These are phyloP conservation scores for Schwanniomyces pseudopolymorphus DNA, from an alignment of 805 yeast genomes.

Conservation along the genomic window DNA sequence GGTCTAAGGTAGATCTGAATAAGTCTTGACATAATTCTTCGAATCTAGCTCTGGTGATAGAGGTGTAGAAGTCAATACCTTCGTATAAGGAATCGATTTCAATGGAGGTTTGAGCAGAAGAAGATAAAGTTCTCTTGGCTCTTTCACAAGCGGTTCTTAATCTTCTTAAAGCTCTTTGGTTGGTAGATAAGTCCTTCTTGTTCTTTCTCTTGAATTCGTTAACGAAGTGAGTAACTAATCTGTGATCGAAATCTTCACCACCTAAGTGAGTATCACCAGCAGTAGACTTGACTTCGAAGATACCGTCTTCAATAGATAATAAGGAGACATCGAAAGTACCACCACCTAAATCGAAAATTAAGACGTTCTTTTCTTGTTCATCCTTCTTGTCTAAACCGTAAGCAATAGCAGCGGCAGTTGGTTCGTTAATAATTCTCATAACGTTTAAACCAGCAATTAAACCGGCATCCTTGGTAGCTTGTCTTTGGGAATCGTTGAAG, in stretches of 20 bases:
- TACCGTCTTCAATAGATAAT: conserved; percentile 91
- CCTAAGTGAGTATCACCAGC: conserved; percentile 55
- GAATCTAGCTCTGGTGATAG: conserved; percentile 51
- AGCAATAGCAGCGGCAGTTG: conserved; percentile 95
- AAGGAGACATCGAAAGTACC: conserved; percentile 97
- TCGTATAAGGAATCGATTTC: conserved; percentile 50
- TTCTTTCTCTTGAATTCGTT: conserved; percentile 64
- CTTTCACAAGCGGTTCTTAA: conserved; percentile 54
- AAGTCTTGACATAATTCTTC: conserved; percentile 60
- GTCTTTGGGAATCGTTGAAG: conserved; percentile 51
- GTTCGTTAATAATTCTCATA: conserved; percentile 49
- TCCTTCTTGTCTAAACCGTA: conserved; percentile 84
- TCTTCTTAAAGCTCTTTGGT: conserved; percentile 51
- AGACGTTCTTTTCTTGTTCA: conserved; percentile 62
- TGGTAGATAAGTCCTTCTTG: conserved; percentile 52
- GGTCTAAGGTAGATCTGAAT: conserved; percentile 50
- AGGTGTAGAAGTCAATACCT: conserved; percentile 50
- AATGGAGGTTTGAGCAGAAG: conserved; percentile 50
- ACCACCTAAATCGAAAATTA: conserved; percentile 95
- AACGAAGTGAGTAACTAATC: conserved; percentile 48
- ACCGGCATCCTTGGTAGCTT: conserved; percentile 54
- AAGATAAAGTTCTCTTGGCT: conserved; percentile 51
- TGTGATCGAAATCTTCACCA: conserved; percentile 54
- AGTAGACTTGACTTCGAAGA: conserved; percentile 93
- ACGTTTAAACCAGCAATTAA: conserved; percentile 52